These are phyloP conservation scores for Trichophyton rubrum DNA, from an alignment of 2,329 filamentous ascomycete species.

Conservation along the genomic window DNA sequence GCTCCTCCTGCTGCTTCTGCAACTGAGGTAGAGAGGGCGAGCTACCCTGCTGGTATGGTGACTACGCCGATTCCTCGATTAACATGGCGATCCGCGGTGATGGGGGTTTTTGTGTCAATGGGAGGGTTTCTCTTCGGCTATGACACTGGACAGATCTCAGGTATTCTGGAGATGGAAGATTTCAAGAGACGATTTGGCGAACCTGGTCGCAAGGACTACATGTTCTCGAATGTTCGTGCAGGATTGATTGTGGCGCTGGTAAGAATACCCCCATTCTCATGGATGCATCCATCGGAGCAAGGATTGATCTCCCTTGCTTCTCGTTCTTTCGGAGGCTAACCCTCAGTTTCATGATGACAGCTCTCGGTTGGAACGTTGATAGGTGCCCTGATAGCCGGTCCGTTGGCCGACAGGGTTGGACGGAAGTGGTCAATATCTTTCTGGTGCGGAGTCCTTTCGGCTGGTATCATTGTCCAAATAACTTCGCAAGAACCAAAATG, in stretches of 20 bases:
- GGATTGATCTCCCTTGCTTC: neutral
- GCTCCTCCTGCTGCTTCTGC: neutral
- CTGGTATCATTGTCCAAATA: conserved; percentile 38
- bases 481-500: conserved; percentile 27
- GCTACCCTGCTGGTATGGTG: conserved; percentile 17
- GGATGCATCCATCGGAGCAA: neutral
- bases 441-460: conserved; percentile 34
- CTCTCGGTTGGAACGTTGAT: conserved; percentile 35
- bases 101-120: conserved; percentile 37
- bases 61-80: conserved; percentile 33
- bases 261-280: conserved; percentile 12
- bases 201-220: conserved; percentile 23
- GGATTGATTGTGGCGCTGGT: conserved; percentile 36
- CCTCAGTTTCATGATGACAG: conserved; percentile 14
- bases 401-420: conserved; percentile 34
- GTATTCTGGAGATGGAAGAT: conserved; percentile 36
- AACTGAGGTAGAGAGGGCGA: conserved; percentile 4
- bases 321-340: neutral
- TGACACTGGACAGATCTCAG: conserved; percentile 31
- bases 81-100: conserved; percentile 32
- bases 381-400: conserved; percentile 29
- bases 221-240: conserved; percentile 34
- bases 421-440: conserved; percentile 34
- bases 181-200: conserved; percentile 33
- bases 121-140: conserved; percentile 39